Evolutionary conservation across 2,329 filamentous ascomycete species (phyloP), one percentile per base, ranked within the genome.

Genomic region (Sclerotinia sclerotiorum): DNA sequence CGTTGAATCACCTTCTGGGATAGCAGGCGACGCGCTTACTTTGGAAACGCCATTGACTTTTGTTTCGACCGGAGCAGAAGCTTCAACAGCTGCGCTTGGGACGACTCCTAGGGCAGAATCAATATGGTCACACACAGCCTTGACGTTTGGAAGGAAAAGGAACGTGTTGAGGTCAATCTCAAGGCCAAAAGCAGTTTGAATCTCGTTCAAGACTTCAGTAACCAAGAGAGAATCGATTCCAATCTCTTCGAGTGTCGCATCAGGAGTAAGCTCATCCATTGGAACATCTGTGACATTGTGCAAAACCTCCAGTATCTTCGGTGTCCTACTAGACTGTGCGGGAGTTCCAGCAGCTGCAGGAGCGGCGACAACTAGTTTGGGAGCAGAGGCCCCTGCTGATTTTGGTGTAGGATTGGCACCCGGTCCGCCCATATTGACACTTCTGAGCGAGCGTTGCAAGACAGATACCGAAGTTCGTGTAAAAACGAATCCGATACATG

Each of bases 201-300:
- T 60, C 39, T 70, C 66, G 35, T 70, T 57, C 2, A 63, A 44
- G 7, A 68, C n/a, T 24, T 70, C 66, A 1, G 27, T 29, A 15
- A 54, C 15, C 19, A 54, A 54, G 52, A 68, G 55, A n/a, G 62
- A 70, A 42, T 68, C 56, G 57, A 67, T 64, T 19, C 56, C 62
- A 10, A 66, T 42, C 21, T 64, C 51, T 42, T 65, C 49, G 11
- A 70, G 39, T 5, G 42, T 63, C 1, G 49, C 56, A 0, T 62
- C 55, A 32, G 57, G 44, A 19, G 6, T 65, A 13, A 58, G 39
- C 17, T 69, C 44, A 51, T 56, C 17, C 44, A 64, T 17, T 68
- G 61, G 44, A 58, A 55, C n/a, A 29, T 44, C 21, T 42, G 21
- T 60, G 27, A 44, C 32, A 19, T 27, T n/a, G 13, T 24, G 8